Evolutionary conservation across 2,329 filamentous ascomycete species (phyloP).

Genomic region (Penicillium sp.): DNA sequence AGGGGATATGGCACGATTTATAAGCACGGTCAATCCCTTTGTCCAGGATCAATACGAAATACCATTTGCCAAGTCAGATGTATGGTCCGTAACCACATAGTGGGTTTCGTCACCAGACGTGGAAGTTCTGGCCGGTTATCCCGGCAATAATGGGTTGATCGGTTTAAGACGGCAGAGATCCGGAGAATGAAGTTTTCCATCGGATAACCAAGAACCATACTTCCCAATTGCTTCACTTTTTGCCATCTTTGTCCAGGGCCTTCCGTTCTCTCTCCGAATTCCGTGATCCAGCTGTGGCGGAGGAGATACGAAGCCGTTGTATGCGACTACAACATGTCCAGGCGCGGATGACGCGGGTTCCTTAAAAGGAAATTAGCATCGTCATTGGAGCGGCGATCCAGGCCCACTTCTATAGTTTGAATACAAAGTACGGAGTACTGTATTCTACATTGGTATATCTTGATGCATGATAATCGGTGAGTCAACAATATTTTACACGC

Average conservation of each 20-base stretch:
- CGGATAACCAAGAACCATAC: constrained; percentile 10
- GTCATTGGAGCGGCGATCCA: constrained; percentile 27
- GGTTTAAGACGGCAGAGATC: constrained; percentile 16
- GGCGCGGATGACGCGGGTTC: constrained; percentile 24
- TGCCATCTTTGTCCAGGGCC: background rate
- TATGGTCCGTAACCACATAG: constrained; percentile 22
- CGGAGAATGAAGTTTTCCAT: background rate
- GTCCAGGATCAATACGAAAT: constrained; percentile 18
- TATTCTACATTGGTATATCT: constrained; percentile 7
- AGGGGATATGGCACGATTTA: constrained; percentile 19
- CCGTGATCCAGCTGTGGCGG: background rate
- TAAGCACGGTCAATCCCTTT: constrained; percentile 21
- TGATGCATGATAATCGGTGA: background rate
- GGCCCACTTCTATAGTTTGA: constrained; percentile 22
- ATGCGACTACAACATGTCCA: constrained; percentile 7
- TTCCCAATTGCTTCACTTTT: constrained; percentile 4
- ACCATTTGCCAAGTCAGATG: constrained; percentile 13
- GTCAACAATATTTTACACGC: constrained; percentile 14
- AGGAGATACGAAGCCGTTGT: background rate
- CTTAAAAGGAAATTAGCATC: constrained; percentile 24
- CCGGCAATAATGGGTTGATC: constrained; percentile 21
- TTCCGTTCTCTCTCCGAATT: background rate
- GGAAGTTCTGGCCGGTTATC: constrained; percentile 24
- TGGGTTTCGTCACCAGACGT: constrained; percentile 28
- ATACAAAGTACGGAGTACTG: constrained; percentile 9